phyloP scores from a whole-genome alignment of 768 basidiomycete species.

The Termitomyces sp. region DNA sequence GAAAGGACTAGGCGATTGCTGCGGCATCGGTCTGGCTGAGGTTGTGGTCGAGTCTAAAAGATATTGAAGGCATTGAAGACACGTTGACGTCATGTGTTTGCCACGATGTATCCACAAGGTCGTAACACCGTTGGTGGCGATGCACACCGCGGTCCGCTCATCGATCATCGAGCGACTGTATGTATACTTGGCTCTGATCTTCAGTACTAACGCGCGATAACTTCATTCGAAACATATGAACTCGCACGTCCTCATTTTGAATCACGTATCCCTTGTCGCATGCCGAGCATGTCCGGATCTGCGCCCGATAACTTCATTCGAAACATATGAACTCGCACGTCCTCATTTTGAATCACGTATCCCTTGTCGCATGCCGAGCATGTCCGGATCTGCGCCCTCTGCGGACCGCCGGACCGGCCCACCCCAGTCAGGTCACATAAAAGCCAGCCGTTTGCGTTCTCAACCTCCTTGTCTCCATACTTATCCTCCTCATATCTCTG shows the following conservation, averaged over 20 bases:
- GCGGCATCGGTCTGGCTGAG: constrained; percentile 12
- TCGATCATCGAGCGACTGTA: too few species aligned
- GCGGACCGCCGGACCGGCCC: constrained; percentile 17
- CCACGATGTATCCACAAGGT: constrained; percentile 18
- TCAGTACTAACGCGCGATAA: too few species aligned
- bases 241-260: not conserved
- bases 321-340: not conserved
- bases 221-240: not conserved
- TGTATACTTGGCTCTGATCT: not conserved
- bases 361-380: not conserved
- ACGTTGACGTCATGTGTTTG: constrained; percentile 24
- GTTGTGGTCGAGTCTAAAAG: not conserved
- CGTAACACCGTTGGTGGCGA: constrained; percentile 13
- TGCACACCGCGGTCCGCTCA: too few species aligned
- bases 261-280: not conserved
- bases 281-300: constrained; percentile 3
- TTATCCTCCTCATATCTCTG: not conserved
- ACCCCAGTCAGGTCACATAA: not conserved
- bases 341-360: not conserved
- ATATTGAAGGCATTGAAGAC: constrained; percentile 5
- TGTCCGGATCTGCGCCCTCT: constrained; percentile 3
- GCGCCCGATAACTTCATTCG: too few species aligned
- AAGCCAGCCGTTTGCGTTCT: not conserved
- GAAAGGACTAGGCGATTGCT: constrained; percentile 13
- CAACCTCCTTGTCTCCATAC: not conserved